Conservation (phyloP, 257 asterid genomes). For the Sherardia arvensis region DNA sequence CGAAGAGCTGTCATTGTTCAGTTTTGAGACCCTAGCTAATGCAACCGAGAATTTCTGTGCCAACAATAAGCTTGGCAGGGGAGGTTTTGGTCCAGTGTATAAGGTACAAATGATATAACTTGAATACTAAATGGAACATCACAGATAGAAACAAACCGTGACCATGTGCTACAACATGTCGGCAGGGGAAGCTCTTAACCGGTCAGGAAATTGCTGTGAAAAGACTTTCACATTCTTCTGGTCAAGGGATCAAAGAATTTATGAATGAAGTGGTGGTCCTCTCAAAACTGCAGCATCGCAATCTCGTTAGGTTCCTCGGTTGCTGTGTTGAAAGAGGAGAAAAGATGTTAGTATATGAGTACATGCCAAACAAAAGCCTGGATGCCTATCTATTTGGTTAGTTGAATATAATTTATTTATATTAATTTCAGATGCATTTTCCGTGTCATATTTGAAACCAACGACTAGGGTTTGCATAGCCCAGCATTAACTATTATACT, state of each 20-base stretch:
- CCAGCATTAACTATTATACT: background rate
- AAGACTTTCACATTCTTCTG: slow-evolving; percentile 28
- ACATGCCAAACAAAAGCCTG: slow-evolving; percentile 44
- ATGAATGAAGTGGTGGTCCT: slow-evolving; percentile 34
- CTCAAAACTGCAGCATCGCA: slow-evolving; percentile 40
- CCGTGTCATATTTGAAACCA: background rate
- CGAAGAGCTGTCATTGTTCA: slow-evolving; percentile 10
- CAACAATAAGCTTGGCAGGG: slow-evolving; percentile 38
- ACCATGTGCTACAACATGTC: background rate
- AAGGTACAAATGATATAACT: slow-evolving; percentile 26
- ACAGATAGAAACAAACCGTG: background rate
- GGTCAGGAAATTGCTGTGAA: slow-evolving; percentile 16
- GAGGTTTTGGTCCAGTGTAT: slow-evolving; percentile 64
- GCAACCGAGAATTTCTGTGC: slow-evolving; percentile 41
- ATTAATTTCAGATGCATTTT: background rate
- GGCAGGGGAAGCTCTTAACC: slow-evolving; percentile 10
- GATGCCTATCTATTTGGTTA: slow-evolving; percentile 14
- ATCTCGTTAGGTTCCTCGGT: slow-evolving; percentile 44
- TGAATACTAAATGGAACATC: background rate
- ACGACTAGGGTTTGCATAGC: background rate
- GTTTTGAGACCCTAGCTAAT: slow-evolving; percentile 25
- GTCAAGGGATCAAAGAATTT: slow-evolving; percentile 26
- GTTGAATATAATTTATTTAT: background rate
- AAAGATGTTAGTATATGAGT: slow-evolving; percentile 49
- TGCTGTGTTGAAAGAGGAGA: slow-evolving; percentile 38